Conservation (phyloP, 2,329 filamentous ascomycete genomes). For the Alternaria tenuissima region DNA sequence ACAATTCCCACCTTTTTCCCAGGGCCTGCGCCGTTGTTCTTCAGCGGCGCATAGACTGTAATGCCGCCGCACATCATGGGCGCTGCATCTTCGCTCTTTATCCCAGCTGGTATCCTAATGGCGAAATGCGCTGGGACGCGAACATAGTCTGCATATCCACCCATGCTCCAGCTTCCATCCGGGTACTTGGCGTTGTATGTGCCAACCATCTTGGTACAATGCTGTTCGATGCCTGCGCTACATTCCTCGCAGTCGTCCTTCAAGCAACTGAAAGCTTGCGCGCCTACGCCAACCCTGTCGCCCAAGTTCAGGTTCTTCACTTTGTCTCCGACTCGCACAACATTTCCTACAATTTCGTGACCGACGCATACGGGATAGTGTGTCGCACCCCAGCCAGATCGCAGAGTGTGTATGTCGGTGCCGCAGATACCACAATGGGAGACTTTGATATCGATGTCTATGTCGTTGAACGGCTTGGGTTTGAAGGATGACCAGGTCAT, state of each 20-base stretch:
- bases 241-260: slow-evolving; percentile 63
- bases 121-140: slow-evolving; percentile 67
- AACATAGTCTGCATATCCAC: slow-evolving; percentile 67
- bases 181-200: slow-evolving; percentile 68
- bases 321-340: slow-evolving; percentile 47
- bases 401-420: slow-evolving; percentile 50
- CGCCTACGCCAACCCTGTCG: slow-evolving; percentile 65
- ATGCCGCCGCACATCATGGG: slow-evolving; percentile 82
- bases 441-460: slow-evolving; percentile 48
- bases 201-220: slow-evolving; percentile 59
- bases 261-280: slow-evolving; percentile 59
- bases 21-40: slow-evolving; percentile 71
- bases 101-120: slow-evolving; percentile 62
- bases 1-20: slow-evolving; percentile 76
- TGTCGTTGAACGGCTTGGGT: slow-evolving; percentile 52
- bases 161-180: slow-evolving; percentile 69
- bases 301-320: slow-evolving; percentile 64
- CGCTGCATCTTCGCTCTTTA: slow-evolving; percentile 63
- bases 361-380: slow-evolving; percentile 55
- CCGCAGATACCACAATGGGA: slow-evolving; percentile 49
- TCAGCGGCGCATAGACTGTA: slow-evolving; percentile 75
- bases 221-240: slow-evolving; percentile 53
- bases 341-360: slow-evolving; percentile 54
- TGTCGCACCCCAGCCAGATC: slow-evolving; percentile 56
- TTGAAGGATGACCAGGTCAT: slow-evolving; percentile 62